A percentile compares a stretch with the other conserved stretches of the same genome.
Evolutionary conservation across 164 flowering plant genomes (phyloP).

Genomic region (Aristolochia contorta): DNA sequence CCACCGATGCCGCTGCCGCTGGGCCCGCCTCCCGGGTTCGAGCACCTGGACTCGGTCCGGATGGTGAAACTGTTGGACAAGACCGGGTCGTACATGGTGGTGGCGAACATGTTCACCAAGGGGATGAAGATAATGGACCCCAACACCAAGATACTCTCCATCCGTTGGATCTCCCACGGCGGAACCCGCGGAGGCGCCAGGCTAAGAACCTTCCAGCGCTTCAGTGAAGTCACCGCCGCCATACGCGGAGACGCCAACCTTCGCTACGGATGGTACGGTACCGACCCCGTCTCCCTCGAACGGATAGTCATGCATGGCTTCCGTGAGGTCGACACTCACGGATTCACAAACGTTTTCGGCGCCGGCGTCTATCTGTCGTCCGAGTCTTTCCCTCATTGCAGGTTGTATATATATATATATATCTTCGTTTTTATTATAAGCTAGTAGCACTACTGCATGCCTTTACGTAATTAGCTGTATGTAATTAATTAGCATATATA

Average conservation of each 20-base stretch:
- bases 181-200: slow-evolving; percentile 28
- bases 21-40: background rate
- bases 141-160: slow-evolving; percentile 17
- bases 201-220: slow-evolving; percentile 24
- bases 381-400: slow-evolving; percentile 20
- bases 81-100: slow-evolving; percentile 10
- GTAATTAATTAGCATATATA: too few relatives aligned
- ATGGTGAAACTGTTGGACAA: slow-evolving; percentile 3
- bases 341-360: slow-evolving; percentile 20
- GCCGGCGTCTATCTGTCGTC: slow-evolving; percentile 36
- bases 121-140: slow-evolving; percentile 16
- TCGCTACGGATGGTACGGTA: slow-evolving; percentile 43
- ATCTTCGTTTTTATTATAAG: too few relatives aligned
- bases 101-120: slow-evolving; percentile 20
- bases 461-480: background rate
- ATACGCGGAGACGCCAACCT: slow-evolving; percentile 28
- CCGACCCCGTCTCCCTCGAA: slow-evolving; percentile 18
- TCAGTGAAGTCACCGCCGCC: slow-evolving; percentile 20
- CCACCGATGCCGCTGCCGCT: too few relatives aligned
- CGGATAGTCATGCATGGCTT: slow-evolving; percentile 40
- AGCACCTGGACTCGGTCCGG: background rate
- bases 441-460: background rate
- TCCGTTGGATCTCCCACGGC: slow-evolving; percentile 23
- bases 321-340: slow-evolving; percentile 12
- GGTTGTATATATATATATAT: slow-evolving; percentile 13